These are phyloP conservation scores for Cyathus striatus DNA, from an alignment of 768 basidiomycete genomes.

Conservation along the genomic window DNA sequence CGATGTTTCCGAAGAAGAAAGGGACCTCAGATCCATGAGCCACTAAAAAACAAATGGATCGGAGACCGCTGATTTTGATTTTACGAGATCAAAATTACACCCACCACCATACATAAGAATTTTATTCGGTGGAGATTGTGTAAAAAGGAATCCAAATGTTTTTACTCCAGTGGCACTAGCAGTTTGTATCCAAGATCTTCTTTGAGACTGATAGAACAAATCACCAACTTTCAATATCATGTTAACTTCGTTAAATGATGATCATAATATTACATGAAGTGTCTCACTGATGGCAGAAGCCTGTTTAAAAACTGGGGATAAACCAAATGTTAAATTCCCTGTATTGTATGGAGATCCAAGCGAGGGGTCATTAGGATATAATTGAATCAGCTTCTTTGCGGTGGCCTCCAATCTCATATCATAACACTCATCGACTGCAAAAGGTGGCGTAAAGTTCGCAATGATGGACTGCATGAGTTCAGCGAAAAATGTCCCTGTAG, in stretches of 20 bases:
- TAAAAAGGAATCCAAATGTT: slow-evolving; percentile 38
- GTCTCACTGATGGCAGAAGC: slow-evolving; percentile 20
- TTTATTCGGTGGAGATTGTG: slow-evolving; percentile 24
- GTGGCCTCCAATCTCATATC: slow-evolving; percentile 13
- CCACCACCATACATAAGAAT: slow-evolving; percentile 23
- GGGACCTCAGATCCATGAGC: slow-evolving; percentile 25
- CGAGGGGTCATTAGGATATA: slow-evolving; percentile 38
- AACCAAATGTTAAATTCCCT: slow-evolving; percentile 39
- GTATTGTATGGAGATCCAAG: slow-evolving; percentile 40
- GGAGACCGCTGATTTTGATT: too few species aligned
- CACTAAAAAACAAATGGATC: too few species aligned
- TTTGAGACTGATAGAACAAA: slow-evolving; percentile 28
- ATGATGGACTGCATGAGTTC: slow-evolving; percentile 14
- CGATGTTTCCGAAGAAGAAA: slow-evolving; percentile 18
- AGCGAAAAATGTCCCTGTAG: slow-evolving; percentile 29
- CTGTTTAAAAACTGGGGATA: slow-evolving; percentile 22
- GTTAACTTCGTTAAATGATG: background rate
- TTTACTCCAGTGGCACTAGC: slow-evolving; percentile 30
- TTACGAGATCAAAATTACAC: too few species aligned
- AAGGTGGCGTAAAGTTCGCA: slow-evolving; percentile 18
- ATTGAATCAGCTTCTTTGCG: slow-evolving; percentile 18
- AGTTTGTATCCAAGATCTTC: slow-evolving; percentile 33
- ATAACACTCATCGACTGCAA: slow-evolving; percentile 9
- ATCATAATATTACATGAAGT: background rate
- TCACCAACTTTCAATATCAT: too few species aligned